Evolutionary conservation across 495 filamentous ascomycete genomes (phyloP).

Genomic region (Tuber aestivum): DNA sequence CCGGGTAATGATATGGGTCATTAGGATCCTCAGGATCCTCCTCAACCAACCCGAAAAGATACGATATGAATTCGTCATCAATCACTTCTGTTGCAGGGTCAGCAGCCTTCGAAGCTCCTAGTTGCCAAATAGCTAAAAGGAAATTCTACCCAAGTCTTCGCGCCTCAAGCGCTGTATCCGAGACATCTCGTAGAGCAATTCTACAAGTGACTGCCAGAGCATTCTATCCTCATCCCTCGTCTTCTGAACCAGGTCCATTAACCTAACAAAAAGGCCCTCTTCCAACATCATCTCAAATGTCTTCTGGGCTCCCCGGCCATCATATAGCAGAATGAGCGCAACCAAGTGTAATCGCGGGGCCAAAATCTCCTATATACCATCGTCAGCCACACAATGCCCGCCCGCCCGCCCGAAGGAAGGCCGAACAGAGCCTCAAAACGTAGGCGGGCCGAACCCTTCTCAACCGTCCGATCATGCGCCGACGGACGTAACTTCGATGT

Average conservation of each 20-base stretch:
- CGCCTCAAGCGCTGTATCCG: slow-evolving; percentile 74
- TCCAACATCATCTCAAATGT: slow-evolving; percentile 81
- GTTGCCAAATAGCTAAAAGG: slow-evolving; percentile 3
- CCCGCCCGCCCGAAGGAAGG: too few relatives aligned
- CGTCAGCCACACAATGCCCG: background rate
- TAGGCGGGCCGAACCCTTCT: slow-evolving; percentile 58
- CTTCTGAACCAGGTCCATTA: slow-evolving; percentile 73
- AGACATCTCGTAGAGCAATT: slow-evolving; percentile 95
- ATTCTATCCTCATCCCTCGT: slow-evolving; percentile 58
- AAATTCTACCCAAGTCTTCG: slow-evolving; percentile 63
- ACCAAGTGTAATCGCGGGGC: slow-evolving; percentile 69
- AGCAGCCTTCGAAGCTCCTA: slow-evolving; percentile 24
- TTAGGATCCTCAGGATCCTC: slow-evolving; percentile 73
- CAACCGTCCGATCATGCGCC: slow-evolving; percentile 85
- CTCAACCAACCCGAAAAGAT: slow-evolving; percentile 85
- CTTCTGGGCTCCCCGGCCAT: slow-evolving; percentile 70
- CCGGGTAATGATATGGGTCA: slow-evolving; percentile 94
- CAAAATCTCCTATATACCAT: slow-evolving; percentile 63
- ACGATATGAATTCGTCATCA: slow-evolving; percentile 76
- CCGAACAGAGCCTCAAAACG: background rate
- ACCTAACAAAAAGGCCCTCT: slow-evolving; percentile 73
- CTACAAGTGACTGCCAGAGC: slow-evolving; percentile 74
- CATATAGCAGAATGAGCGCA: slow-evolving; percentile 80
- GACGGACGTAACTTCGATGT: slow-evolving; percentile 80
- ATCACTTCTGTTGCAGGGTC: slow-evolving; percentile 50